These are phyloP conservation scores for Fusarium luffae DNA, from an alignment of 2,329 filamentous ascomycete genomes.

Conservation along the genomic window DNA sequence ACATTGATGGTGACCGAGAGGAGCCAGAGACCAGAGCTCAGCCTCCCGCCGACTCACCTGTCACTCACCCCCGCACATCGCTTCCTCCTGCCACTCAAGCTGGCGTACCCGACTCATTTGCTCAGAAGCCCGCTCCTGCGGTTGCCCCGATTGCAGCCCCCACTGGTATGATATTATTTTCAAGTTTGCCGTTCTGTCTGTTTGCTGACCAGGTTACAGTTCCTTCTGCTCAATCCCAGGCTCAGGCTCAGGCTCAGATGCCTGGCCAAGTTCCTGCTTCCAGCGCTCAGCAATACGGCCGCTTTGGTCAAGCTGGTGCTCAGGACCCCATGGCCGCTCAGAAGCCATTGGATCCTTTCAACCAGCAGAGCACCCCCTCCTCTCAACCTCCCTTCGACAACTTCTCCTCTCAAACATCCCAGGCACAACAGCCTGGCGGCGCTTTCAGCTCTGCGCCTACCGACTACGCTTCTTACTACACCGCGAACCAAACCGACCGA, in stretches of 20 bases:
- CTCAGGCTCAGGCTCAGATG: constrained; percentile 46
- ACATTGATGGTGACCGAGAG: constrained; percentile 94
- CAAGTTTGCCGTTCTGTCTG: background rate
- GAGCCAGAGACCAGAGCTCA: constrained; percentile 95
- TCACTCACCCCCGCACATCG: constrained; percentile 84
- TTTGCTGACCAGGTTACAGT: constrained; percentile 32
- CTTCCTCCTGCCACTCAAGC: constrained; percentile 78
- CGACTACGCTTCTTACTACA: constrained; percentile 90
- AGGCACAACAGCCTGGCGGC: constrained; percentile 70
- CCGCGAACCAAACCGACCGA: constrained; percentile 76
- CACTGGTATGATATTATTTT: constrained; percentile 46
- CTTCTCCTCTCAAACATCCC: constrained; percentile 68
- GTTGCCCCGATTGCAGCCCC: constrained; percentile 53
- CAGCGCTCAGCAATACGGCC: constrained; percentile 74
- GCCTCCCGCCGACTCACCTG: constrained; percentile 91
- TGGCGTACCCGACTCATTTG: constrained; percentile 65
- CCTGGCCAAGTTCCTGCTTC: constrained; percentile 63
- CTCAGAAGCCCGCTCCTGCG: constrained; percentile 65
- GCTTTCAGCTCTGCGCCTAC: constrained; percentile 78
- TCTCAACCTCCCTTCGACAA: constrained; percentile 69
- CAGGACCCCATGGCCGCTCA: constrained; percentile 72
- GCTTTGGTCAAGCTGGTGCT: constrained; percentile 71
- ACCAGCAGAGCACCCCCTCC: constrained; percentile 71
- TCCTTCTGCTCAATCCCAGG: constrained; percentile 53
- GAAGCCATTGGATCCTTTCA: constrained; percentile 90